Base-by-base conservation (phyloP, 2,329 filamentous ascomycete species). In the Hymenoscyphus occultus region DNA sequence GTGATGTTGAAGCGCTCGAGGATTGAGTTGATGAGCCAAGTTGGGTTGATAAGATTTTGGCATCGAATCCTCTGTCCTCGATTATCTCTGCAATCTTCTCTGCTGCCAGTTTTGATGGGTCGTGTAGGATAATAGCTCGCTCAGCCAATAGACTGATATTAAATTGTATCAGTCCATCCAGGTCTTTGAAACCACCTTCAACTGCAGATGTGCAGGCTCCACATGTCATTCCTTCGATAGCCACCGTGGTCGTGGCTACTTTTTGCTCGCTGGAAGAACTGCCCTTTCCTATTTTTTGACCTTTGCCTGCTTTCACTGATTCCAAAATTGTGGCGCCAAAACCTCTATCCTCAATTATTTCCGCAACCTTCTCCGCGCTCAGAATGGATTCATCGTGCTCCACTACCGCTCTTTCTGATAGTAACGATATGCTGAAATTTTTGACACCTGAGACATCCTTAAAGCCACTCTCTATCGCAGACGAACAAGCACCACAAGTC, bases 221-320 rank as follows among this genome's bases (percentile, higher is more conserved):
- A 75, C 95, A 98, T 1, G 95, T 99, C 95, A 99, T 99, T 60
- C 95, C 95, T 71, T 95, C 92, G 63, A 99, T 91, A 4, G 91
- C 88, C 19, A 99, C 84, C 0, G 93, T 98, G 0, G 93, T 97
- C 0, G 87, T 91, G 64, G 89, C 82, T 3, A 85, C 73, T 60
- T 79, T 78, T 70, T 76, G 68, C 60, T 65, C 71, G 45, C 42
- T 68, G 22, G 48, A 60, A 10, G 65, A 60, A 58, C 68, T 72
- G 67, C 75, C 73, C 60, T 69, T 71, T 69, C 69, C 66, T 67
- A 67, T 59, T 64, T 75, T 75, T 66, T 76, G 72, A 63, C 71
- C 72, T n/a, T 72, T 69, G 4, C 65, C 64, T 60, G 83, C 78
- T 66, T 82, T 79, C 65, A 84, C 84, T 42, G 89, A 91, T 71